Evolutionary conservation across 179 eudicot species (phyloP).

Genomic region (Drosera spatulata): DNA sequence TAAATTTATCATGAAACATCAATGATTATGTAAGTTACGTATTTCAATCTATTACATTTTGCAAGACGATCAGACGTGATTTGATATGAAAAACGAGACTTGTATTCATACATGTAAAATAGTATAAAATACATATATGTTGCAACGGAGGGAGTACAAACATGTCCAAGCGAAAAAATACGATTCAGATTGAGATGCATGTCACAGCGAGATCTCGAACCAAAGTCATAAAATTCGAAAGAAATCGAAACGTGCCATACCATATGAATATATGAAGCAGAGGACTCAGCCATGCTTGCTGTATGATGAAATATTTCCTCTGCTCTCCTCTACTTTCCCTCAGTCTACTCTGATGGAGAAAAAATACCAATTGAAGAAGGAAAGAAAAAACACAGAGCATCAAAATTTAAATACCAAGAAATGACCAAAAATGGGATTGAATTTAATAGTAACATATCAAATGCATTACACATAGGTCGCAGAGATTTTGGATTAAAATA

Average conservation of each 20-base stretch:
- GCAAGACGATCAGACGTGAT: too few species aligned
- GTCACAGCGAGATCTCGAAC: too few species aligned
- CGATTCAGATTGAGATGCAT: too few species aligned
- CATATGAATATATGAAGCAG: constrained; percentile 5
- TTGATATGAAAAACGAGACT: too few species aligned
- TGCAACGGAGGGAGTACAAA: too few species aligned
- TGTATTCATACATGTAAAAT: too few species aligned
- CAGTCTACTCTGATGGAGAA: neutral
- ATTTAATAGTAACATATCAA: neutral
- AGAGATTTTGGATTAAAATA: neutral
- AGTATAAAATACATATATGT: too few species aligned
- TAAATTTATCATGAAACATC: too few species aligned
- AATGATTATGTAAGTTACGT: too few species aligned
- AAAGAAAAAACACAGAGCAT: neutral
- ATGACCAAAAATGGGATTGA: neutral
- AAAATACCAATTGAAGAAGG: neutral
- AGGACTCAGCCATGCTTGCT: neutral
- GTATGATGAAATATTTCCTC: neutral
- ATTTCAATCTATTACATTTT: too few species aligned
- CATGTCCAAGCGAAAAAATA: too few species aligned
- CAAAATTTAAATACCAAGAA: neutral
- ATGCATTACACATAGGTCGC: neutral
- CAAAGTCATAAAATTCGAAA: neutral
- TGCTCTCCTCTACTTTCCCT: neutral
- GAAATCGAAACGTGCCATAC: neutral